Conservation (phyloP, 306 rosid species). For the Sechiopsis laciniata region DNA sequence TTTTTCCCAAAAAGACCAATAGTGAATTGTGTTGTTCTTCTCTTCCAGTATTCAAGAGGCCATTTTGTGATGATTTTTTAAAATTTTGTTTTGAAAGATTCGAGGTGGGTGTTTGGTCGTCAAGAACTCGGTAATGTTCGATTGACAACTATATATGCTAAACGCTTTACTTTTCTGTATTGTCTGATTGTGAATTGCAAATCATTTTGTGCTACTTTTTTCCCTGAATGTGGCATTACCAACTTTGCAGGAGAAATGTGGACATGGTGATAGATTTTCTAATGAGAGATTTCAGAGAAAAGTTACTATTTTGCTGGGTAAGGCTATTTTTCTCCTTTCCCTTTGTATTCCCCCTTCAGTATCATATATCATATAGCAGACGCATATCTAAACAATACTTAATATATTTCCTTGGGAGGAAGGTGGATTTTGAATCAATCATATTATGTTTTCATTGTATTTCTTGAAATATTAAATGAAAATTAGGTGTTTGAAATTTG, state of each 20-base stretch:
- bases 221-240: neutral
- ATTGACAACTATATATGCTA: constrained; percentile 13
- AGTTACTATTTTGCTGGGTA: constrained; percentile 88
- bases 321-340: constrained; percentile 10
- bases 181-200: neutral
- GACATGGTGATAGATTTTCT: constrained; percentile 42
- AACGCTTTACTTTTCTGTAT: constrained; percentile 5
- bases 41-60: constrained; percentile 84
- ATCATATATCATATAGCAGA: neutral
- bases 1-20: constrained; percentile 24
- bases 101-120: constrained; percentile 87
- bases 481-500: neutral
- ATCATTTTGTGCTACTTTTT: neutral
- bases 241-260: constrained; percentile 53
- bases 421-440: neutral
- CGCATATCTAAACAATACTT: neutral
- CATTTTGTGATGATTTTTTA: constrained; percentile 69
- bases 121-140: constrained; percentile 66
- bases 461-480: neutral
- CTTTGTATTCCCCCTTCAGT: neutral
- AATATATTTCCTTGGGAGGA: neutral
- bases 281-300: constrained; percentile 41
- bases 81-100: constrained; percentile 76
- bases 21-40: constrained; percentile 22
- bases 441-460: neutral